Conservation (phyloP, 768 basidiomycete species). For the Pisolithus orientalis region DNA sequence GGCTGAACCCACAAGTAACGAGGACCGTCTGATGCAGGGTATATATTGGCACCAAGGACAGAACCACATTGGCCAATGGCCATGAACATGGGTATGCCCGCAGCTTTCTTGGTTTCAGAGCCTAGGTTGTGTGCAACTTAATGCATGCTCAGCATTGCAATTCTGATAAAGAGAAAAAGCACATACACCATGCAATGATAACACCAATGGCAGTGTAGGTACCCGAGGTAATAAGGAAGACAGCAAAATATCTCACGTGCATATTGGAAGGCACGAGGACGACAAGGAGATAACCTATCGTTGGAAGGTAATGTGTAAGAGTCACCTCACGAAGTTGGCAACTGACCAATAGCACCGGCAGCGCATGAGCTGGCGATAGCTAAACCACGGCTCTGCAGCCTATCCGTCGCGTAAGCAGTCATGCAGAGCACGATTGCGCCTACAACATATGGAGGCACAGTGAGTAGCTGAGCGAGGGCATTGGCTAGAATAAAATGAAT, state of each 20-base stretch:
- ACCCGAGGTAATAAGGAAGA: conserved; percentile 70
- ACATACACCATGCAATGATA: conserved; percentile 72
- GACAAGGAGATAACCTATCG: conserved; percentile 57
- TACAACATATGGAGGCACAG: conserved; percentile 77
- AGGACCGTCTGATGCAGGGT: conserved; percentile 58
- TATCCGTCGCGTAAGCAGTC: conserved; percentile 60
- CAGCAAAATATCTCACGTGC: conserved; percentile 70
- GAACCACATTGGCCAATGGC: conserved; percentile 76
- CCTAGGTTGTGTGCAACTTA: conserved; percentile 68
- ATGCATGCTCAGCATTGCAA: background rate
- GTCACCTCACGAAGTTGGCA: conserved; percentile 40
- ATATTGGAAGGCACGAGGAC: conserved; percentile 46
- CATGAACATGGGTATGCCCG: conserved; percentile 75
- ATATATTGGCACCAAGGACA: conserved; percentile 69
- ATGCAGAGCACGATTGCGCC: conserved; percentile 56
- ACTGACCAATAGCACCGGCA: conserved; percentile 23
- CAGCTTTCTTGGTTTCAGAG: conserved; percentile 71
- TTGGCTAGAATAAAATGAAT: conserved; percentile 35
- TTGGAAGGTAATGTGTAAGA: conserved; percentile 36
- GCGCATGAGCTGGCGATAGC: conserved; percentile 26
- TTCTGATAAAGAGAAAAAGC: background rate
- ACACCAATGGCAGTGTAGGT: conserved; percentile 74
- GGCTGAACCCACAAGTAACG: conserved; percentile 48
- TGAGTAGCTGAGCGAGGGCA: conserved; percentile 64
- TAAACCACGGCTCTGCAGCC: conserved; percentile 52